Evolutionary conservation across 768 basidiomycete genomes (phyloP).

Genomic region (Psilocybe cyanescens): DNA sequence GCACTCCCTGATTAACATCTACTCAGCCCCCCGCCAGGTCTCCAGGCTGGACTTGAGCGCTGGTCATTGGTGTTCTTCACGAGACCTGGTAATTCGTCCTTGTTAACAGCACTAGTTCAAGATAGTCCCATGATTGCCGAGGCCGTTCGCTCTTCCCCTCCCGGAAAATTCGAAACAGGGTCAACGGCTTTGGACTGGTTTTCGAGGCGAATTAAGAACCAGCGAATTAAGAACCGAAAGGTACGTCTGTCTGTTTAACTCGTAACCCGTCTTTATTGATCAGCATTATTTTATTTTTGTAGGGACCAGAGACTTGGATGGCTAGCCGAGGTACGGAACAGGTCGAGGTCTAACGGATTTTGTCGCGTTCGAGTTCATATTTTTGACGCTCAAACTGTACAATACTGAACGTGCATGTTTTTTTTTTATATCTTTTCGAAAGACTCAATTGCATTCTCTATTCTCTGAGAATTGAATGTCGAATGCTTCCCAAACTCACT

Average conservation of each 20-base stretch:
- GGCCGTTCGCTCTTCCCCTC: conserved; percentile 42
- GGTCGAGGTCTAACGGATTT: conserved; percentile 14
- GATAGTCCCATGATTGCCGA: conserved; percentile 53
- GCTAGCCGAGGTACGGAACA: conserved; percentile 48
- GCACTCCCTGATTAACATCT: background rate
- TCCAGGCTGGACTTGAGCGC: conserved; percentile 53
- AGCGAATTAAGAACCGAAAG: conserved; percentile 46
- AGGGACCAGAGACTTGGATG: conserved; percentile 53
- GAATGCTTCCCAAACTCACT: no score
- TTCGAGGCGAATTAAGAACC: conserved; percentile 45
- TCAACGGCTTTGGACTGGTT: conserved; percentile 49
- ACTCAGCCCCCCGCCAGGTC: conserved; percentile 58
- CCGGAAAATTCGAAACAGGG: conserved; percentile 38
- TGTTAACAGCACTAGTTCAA: conserved; percentile 54
- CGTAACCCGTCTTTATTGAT: background rate
- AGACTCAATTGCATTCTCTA: no score
- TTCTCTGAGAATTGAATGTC: no score
- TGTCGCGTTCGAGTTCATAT: background rate
- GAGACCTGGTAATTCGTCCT: conserved; percentile 56
- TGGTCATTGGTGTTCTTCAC: conserved; percentile 77
- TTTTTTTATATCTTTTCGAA: background rate
- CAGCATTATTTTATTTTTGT: background rate
- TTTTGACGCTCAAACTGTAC: background rate
- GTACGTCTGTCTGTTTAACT: conserved; percentile 24
- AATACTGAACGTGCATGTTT: background rate